Conservation (phyloP, 1,284 basidiomycete species). For the Fomitiporia mediterranea region DNA sequence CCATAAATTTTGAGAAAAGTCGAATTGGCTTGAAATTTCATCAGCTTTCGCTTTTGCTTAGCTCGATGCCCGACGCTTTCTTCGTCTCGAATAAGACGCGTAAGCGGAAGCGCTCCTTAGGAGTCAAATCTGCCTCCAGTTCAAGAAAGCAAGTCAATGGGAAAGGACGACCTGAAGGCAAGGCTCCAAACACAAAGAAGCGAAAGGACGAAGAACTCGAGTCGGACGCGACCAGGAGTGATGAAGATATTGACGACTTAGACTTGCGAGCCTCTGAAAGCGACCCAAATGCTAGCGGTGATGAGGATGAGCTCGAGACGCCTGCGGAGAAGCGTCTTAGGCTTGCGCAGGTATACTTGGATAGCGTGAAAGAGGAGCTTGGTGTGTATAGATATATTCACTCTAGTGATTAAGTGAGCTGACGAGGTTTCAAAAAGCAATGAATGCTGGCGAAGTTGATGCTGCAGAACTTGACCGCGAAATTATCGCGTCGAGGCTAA, state of each 20-base stretch:
- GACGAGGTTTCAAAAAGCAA: not conserved
- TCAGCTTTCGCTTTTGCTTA: not conserved
- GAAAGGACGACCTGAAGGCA: constrained; percentile 13
- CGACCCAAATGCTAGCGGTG: constrained; percentile 54
- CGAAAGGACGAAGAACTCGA: constrained; percentile 56
- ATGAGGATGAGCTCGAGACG: constrained; percentile 86
- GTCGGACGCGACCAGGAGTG: constrained; percentile 57
- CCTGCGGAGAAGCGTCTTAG: constrained; percentile 91
- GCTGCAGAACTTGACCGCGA: constrained; percentile 93
- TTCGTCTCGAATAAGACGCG: constrained; percentile 20
- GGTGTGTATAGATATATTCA: constrained; percentile 44
- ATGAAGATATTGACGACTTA: constrained; percentile 69
- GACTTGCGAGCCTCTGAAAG: constrained; percentile 63
- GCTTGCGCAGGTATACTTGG: constrained; percentile 87
- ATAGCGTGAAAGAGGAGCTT: constrained; percentile 74
- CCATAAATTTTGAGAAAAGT: constrained; percentile 1
- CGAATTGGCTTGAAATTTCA: not conserved
- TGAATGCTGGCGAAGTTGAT: constrained; percentile 83
- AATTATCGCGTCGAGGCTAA: constrained; percentile 83
- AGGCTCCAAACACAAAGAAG: constrained; percentile 25
- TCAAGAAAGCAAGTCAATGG: constrained; percentile 15
- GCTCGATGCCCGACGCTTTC: constrained; percentile 19
- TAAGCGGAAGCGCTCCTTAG: constrained; percentile 14
- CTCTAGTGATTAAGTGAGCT: constrained; percentile 2
- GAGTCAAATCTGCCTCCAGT: not conserved